Evolutionary conservation across 2,329 filamentous ascomycete genomes (phyloP), one percentile per base, ranked within the genome.

Genomic region (Sordariomycetes sp.): DNA sequence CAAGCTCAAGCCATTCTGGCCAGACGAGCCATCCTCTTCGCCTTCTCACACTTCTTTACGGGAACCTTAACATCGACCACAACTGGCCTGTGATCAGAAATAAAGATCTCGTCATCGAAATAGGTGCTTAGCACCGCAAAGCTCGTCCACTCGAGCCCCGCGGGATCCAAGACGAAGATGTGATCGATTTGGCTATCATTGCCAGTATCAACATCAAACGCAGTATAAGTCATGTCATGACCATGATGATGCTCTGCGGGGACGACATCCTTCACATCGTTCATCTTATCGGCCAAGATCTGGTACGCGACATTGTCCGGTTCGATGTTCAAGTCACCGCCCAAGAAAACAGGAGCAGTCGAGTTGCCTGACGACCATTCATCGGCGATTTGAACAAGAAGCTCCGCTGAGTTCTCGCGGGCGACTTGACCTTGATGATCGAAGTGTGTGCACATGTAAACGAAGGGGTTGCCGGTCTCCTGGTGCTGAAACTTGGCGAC

Each of bases 371-470:
- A 20, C 14, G 45, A 42, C 51, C 48, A 56, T n/a, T 45, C 41
- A 11, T 44, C 36, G 3, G 55, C 48, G 4, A 56, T n/a, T 6
- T 40, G 19, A 36, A 58, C 49, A 16, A 70, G 47, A 5, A 46
- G 63, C 42, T 50, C 58, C 46, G 42, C 67, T 45, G 44, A 58
- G 44, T 51, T 64, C 45, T 53, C 49, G 6, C 68, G 54, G 3
- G 64, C 55, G 4, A 44, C 42, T 5, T 47, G 40, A 3, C 70
- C 68, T 14, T 55, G 42, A 38, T 75, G 57, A 42, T 75, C 71
- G 12, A 73, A 60, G 44, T 75, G 70, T 6, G 70, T 75, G 45
- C 63, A 66, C 54, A 70, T 57, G 12, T 62, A 63, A 4, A 68
- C 55, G 6, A 74, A 35, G 9, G 44, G 47, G 15, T 45, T 50